Conservation (phyloP, 139 green algal species). For the Coelastrella sp. region DNA sequence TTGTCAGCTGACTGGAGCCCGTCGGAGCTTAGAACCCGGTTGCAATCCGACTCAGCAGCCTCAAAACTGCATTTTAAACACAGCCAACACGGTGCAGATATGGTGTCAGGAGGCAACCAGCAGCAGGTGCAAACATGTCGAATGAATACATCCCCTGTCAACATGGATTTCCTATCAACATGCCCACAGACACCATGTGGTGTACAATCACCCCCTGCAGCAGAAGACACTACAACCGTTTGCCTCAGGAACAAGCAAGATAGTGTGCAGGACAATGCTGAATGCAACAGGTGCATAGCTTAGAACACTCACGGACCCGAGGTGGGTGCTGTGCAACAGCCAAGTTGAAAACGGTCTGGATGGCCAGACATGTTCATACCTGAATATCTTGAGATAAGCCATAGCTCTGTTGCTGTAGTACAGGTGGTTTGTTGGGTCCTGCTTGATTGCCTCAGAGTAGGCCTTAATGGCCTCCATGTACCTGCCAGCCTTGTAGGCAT, state of each 20-base stretch:
- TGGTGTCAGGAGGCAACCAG: not conserved
- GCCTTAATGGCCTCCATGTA: constrained; percentile 57
- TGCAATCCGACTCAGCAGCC: constrained; percentile 71
- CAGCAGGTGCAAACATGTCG: not conserved
- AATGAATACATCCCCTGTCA: too few species aligned
- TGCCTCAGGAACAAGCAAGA: too few species aligned
- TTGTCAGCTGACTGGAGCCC: constrained; percentile 53
- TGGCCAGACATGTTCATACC: constrained; percentile 44
- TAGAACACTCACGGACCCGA: too few species aligned
- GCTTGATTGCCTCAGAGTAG: constrained; percentile 62
- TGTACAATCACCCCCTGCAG: not conserved
- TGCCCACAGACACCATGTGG: not conserved
- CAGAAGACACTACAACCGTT: too few species aligned
- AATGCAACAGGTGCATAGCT: too few species aligned
- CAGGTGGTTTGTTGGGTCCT: constrained; percentile 53
- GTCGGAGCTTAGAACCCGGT: constrained; percentile 50
- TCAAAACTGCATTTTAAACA: constrained; percentile 41
- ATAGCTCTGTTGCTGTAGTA: constrained; percentile 74
- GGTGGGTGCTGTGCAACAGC: too few species aligned
- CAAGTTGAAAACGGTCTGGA: too few species aligned
- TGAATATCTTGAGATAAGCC: constrained; percentile 68
- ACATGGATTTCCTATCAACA: too few species aligned
- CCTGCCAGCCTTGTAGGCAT: constrained; percentile 54
- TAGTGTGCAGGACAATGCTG: too few species aligned
- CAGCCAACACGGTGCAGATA: not conserved